A percentile compares a stretch with the other conserved stretches of the same genome.
Evolutionary conservation across 2,329 filamentous ascomycete species (phyloP).

Genomic region (Pseudogymnoascus sp.): DNA sequence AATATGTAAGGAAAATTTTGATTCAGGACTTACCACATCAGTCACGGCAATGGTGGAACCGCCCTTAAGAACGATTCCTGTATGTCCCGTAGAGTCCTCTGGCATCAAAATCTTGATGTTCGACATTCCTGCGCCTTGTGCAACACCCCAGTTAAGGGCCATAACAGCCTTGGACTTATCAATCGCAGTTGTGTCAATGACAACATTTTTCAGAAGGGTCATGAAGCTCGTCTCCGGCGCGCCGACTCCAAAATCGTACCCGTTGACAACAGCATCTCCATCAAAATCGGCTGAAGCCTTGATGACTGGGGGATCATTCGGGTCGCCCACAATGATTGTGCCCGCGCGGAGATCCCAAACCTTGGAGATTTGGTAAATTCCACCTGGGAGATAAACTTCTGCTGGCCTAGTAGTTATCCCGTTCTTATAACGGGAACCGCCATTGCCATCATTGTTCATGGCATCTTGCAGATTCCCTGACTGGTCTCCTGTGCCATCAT

Average conservation of each 20-base stretch:
- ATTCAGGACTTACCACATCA: not conserved
- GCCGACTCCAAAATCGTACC: constrained; percentile 25
- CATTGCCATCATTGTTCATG: not conserved
- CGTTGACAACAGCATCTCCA: constrained; percentile 21
- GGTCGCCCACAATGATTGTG: constrained; percentile 33
- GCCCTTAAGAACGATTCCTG: constrained; percentile 28
- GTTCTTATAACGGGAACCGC: not conserved
- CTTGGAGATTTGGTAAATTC: constrained; percentile 1
- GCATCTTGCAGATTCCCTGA: not conserved
- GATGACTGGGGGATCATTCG: constrained; percentile 27
- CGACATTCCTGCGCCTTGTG: constrained; percentile 32
- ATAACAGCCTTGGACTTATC: constrained; percentile 24
- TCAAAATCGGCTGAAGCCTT: constrained; percentile 22
- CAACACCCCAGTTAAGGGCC: constrained; percentile 33
- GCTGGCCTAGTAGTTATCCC: not conserved
- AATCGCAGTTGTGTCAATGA: constrained; percentile 31
- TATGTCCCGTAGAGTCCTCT: constrained; percentile 26
- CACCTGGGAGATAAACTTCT: constrained; percentile 5
- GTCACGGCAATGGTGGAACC: constrained; percentile 23
- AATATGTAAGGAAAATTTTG: not conserved
- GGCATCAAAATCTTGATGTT: constrained; percentile 34
- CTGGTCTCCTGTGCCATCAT: constrained; percentile 10
- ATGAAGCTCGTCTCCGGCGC: constrained; percentile 30
- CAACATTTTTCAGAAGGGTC: constrained; percentile 32
- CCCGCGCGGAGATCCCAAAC: constrained; percentile 16